Conservation (phyloP, 176 grass and related monocot species). For the Lolium rigidum region DNA sequence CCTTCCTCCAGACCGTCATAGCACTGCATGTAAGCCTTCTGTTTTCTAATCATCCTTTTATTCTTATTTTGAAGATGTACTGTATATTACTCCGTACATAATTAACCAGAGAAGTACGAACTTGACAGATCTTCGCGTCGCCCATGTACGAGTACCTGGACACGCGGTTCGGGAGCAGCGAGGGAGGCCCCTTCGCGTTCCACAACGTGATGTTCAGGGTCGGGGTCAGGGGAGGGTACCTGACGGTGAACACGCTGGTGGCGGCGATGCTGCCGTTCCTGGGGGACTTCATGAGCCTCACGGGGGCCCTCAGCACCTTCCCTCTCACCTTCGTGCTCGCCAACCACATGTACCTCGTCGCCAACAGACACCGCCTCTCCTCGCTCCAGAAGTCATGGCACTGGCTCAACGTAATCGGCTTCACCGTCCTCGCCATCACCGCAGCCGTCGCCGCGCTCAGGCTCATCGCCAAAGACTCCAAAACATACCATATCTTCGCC, state of each 20-base stretch:
- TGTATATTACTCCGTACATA: no score
- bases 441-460: slow-evolving; percentile 63
- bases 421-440: slow-evolving; percentile 53
- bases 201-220: slow-evolving; percentile 70
- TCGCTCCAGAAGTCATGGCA: slow-evolving; percentile 60
- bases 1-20: slow-evolving; percentile 73
- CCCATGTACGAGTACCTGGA: slow-evolving; percentile 84
- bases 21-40: slow-evolving; percentile 33
- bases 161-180: slow-evolving; percentile 60
- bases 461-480: slow-evolving; percentile 60
- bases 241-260: slow-evolving; percentile 73
- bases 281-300: slow-evolving; percentile 85
- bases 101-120: no score
- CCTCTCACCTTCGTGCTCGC: slow-evolving; percentile 80
- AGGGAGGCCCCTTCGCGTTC: slow-evolving; percentile 49
- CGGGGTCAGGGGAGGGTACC: slow-evolving; percentile 66
- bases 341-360: slow-evolving; percentile 76
- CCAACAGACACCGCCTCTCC: slow-evolving; percentile 55
- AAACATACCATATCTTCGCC: slow-evolving; percentile 69
- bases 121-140: slow-evolving; percentile 65
- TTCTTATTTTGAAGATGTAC: no score
- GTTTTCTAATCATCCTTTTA: neutral
- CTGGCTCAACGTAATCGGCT: slow-evolving; percentile 72
- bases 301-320: slow-evolving; percentile 70
- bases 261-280: slow-evolving; percentile 75